These are phyloP conservation scores for Thecaphora thlaspeos DNA, from an alignment of 1,284 basidiomycete genomes.

Conservation along the genomic window DNA sequence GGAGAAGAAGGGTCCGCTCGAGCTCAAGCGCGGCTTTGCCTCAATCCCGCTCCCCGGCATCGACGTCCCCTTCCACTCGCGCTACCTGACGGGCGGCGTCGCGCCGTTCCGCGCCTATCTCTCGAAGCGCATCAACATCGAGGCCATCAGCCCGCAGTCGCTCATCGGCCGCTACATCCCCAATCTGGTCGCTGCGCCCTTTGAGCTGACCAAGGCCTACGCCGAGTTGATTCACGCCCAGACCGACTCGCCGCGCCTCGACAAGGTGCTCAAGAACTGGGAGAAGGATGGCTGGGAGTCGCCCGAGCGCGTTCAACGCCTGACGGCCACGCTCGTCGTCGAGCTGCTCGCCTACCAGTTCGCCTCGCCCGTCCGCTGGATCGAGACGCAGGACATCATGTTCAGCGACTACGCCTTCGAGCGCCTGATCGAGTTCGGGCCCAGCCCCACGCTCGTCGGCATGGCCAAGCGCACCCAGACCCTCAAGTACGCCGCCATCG, in stretches of 20 bases:
- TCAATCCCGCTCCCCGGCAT: constrained; percentile 71
- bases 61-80: constrained; percentile 98
- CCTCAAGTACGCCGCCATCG: constrained; percentile 88
- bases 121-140: constrained; percentile 93
- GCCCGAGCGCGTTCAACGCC: constrained; percentile 77
- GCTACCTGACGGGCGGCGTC: constrained; percentile 92
- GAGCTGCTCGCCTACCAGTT: constrained; percentile 96
- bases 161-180: constrained; percentile 74
- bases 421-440: constrained; percentile 91
- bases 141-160: constrained; percentile 73
- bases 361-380: constrained; percentile 77
- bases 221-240: constrained; percentile 73
- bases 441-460: constrained; percentile 89
- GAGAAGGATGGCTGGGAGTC: constrained; percentile 85
- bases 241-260: constrained; percentile 76
- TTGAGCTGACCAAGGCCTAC: constrained; percentile 84
- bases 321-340: constrained; percentile 92
- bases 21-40: constrained; percentile 88
- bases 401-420: constrained; percentile 86
- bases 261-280: constrained; percentile 89
- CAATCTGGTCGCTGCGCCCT: constrained; percentile 91
- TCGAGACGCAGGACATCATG: constrained; percentile 93
- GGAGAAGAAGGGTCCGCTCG: constrained; percentile 83
- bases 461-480: constrained; percentile 95
- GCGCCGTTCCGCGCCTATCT: constrained; percentile 92